These are phyloP conservation scores for Aegilops sharonensis DNA, from an alignment of 176 grass and related monocot genomes.

Conservation along the genomic window DNA sequence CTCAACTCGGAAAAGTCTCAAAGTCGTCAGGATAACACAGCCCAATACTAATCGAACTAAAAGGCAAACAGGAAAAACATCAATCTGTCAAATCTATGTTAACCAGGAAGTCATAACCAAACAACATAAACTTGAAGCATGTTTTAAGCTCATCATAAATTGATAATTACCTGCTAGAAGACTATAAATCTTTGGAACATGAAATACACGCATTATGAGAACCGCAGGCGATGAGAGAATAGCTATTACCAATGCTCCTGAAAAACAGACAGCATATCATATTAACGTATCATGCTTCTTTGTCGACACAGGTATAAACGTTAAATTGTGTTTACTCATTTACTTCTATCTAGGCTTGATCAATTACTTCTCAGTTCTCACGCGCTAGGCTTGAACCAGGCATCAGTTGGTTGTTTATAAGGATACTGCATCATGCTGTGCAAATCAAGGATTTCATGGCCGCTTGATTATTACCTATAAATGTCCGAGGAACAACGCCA, in stretches of 20 bases:
- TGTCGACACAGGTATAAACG: background rate
- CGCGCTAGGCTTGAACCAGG: background rate
- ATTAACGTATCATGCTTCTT: background rate
- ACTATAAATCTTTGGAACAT: constrained; percentile 68
- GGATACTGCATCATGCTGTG: background rate
- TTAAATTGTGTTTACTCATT: background rate
- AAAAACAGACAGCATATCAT: constrained; percentile 8
- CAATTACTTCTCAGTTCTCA: constrained; percentile 2
- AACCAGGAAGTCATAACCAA: constrained; percentile 18
- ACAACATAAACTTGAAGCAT: constrained; percentile 24
- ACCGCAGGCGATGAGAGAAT: constrained; percentile 60
- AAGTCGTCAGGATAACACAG: constrained; percentile 54
- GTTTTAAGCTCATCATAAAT: background rate
- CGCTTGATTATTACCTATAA: constrained; percentile 62
- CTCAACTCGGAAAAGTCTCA: constrained; percentile 79
- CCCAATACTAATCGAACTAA: constrained; percentile 74
- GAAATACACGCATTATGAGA: constrained; percentile 49
- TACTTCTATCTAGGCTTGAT: background rate
- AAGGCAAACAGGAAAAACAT: constrained; percentile 17
- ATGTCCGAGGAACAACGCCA: constrained; percentile 93
- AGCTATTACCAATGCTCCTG: constrained; percentile 76
- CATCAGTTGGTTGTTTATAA: background rate
- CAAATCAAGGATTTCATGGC: constrained; percentile 25
- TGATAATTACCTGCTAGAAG: constrained; percentile 66
- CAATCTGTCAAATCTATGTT: constrained; percentile 20